These are phyloP conservation scores for Ogataea zsoltii DNA, from an alignment of 805 yeast species.

Conservation along the genomic window DNA sequence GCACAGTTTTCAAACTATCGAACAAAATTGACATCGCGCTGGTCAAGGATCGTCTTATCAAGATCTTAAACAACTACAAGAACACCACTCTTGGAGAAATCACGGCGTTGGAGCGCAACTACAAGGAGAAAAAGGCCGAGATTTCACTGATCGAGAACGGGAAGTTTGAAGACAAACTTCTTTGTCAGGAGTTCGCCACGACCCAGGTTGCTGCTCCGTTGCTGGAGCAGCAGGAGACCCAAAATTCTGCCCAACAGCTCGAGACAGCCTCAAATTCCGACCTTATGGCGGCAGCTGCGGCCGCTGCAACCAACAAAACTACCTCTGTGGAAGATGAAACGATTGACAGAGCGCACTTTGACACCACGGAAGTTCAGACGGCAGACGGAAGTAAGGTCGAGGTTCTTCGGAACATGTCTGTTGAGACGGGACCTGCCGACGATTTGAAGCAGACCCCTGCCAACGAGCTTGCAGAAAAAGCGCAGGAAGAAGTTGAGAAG, in stretches of 20 bases:
- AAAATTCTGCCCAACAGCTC: slow-evolving; percentile 5
- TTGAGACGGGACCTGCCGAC: slow-evolving; percentile 5
- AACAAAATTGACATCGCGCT: slow-evolving; percentile 31
- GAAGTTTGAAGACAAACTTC: slow-evolving; percentile 37
- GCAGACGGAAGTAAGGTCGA: slow-evolving; percentile 5
- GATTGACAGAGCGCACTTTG: neutral
- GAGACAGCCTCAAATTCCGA: slow-evolving; percentile 4
- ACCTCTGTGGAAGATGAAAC: neutral
- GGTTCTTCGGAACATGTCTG: slow-evolving; percentile 7
- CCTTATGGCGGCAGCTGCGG: slow-evolving; percentile 6
- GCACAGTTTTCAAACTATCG: slow-evolving; percentile 35
- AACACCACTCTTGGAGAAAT: slow-evolving; percentile 35
- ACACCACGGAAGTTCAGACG: slow-evolving; percentile 2
- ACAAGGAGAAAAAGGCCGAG: slow-evolving; percentile 37
- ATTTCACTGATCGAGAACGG: slow-evolving; percentile 44
- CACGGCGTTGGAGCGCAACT: slow-evolving; percentile 41
- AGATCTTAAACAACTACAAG: slow-evolving; percentile 35
- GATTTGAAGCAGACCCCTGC: slow-evolving; percentile 3
- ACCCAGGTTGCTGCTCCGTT: slow-evolving; percentile 17
- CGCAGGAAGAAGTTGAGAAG: neutral
- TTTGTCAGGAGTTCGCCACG: slow-evolving; percentile 28
- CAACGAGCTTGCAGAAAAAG: neutral
- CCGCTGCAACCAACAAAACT: slow-evolving; percentile 3
- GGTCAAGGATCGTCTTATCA: slow-evolving; percentile 37
- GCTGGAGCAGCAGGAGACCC: neutral